These are phyloP conservation scores for Cyberlindnera mississippiensis DNA, from an alignment of 805 yeast genomes.

Conservation along the genomic window DNA sequence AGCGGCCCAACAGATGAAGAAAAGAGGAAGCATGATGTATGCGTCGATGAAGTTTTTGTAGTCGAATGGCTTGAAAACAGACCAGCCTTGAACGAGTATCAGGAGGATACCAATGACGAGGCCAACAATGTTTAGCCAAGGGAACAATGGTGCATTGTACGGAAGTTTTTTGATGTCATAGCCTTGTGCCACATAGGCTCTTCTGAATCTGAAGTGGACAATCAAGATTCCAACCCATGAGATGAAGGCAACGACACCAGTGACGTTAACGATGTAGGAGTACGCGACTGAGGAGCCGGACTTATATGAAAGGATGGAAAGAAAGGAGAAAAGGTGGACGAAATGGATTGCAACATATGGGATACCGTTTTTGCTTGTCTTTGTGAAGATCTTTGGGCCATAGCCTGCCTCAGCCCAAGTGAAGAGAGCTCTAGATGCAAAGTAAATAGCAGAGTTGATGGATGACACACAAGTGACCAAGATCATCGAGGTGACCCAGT, in stretches of 20 bases:
- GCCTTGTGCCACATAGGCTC: slow-evolving; percentile 54
- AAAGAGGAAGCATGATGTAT: slow-evolving; percentile 59
- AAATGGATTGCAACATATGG: slow-evolving; percentile 57
- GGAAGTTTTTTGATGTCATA: slow-evolving; percentile 64
- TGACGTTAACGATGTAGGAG: slow-evolving; percentile 65
- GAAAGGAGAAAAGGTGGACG: slow-evolving; percentile 56
- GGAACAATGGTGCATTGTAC: slow-evolving; percentile 57
- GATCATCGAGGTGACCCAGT: slow-evolving; percentile 66
- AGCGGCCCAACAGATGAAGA: slow-evolving; percentile 40
- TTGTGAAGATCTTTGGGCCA: slow-evolving; percentile 53
- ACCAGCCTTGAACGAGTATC: slow-evolving; percentile 47
- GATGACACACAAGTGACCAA: slow-evolving; percentile 63
- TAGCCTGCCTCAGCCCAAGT: slow-evolving; percentile 58
- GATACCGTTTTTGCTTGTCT: slow-evolving; percentile 54
- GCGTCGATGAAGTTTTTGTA: slow-evolving; percentile 54
- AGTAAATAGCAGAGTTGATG: slow-evolving; percentile 62
- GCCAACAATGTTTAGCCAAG: slow-evolving; percentile 38
- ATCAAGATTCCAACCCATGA: slow-evolving; percentile 64
- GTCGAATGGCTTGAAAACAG: slow-evolving; percentile 44
- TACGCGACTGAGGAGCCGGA: slow-evolving; percentile 55
- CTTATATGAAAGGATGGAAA: slow-evolving; percentile 51
- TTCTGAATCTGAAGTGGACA: slow-evolving; percentile 65
- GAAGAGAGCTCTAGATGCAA: slow-evolving; percentile 65
- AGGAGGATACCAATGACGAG: slow-evolving; percentile 35
- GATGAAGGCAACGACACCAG: slow-evolving; percentile 71